Base-by-base conservation (phyloP, 345 rosid genomes). In the Eucalyptus polybractea region DNA sequence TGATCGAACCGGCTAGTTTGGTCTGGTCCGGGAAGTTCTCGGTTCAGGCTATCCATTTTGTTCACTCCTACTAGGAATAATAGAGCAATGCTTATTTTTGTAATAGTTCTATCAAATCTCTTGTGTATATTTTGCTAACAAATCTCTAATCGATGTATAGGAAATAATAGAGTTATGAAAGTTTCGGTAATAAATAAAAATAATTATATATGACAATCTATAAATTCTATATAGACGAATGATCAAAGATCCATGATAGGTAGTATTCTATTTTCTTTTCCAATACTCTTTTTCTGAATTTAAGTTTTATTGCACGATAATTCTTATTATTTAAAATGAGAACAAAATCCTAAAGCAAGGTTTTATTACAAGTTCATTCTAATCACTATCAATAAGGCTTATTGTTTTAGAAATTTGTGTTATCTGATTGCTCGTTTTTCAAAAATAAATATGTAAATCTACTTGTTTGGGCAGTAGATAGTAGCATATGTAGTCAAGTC, bases 1-100 rank as follows among this genome's bases (percentile, higher is more conserved):
- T 0, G 58, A 53, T 53, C 2, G 2, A 53, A 53, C 10, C 0
- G 0, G 4, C 58, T 0, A 7, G 58, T 19, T 19, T 0, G 5
- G 24, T 53, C 9, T 7, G 0, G 2, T 53, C 2, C 0, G 1
- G 0, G 9, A 7, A 53, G 2, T 53, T 53, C 58, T 53, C 4
- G 2, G 4, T 53, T 53, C 2, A 53, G 1, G 5, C 25, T 53
- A 7, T 53, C 25, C 24, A 0, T 53, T 19, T 53, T 53, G 58
- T 7, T 21, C 58, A 53, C 58, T 21, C 58, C 58, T 53, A 31
- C 44, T 33, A 2, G 2, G 33, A 69, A 33, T 69, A n/a, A 67
- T n/a, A 67, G 76, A n/a, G 11, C 19, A 67, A n/a, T 67, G 40
- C 40, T 15, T n/a, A 67, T 67, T 67, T 67, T 67, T 33, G 40